Evolutionary conservation across 2,329 filamentous ascomycete species (phyloP).

Genomic region (Dactylellina cionopaga): DNA sequence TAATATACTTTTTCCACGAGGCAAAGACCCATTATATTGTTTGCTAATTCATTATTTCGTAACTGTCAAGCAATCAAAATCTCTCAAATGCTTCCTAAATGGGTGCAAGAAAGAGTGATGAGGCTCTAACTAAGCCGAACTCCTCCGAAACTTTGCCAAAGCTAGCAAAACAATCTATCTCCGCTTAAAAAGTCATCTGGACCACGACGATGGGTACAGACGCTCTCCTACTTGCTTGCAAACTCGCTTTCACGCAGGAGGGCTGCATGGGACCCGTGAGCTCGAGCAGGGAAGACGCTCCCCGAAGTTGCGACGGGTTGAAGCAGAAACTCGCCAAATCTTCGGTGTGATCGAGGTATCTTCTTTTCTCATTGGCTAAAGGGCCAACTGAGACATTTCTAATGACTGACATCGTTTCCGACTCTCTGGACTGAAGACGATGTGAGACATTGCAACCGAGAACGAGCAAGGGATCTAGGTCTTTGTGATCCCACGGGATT

Average conservation of each 20-base stretch:
- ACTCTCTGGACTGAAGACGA: conserved; percentile 37
- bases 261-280: conserved; percentile 41
- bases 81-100: no score
- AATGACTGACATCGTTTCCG: conserved; percentile 49
- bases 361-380: conserved; percentile 15
- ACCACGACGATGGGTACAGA: background rate
- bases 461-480: conserved; percentile 26
- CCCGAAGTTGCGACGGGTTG: conserved; percentile 47
- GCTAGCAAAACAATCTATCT: background rate
- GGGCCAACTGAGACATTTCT: conserved; percentile 31
- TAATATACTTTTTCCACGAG: no score
- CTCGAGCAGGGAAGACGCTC: conserved; percentile 36
- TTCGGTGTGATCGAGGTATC: conserved; percentile 27
- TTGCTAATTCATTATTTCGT: no score
- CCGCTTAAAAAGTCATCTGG: conserved; percentile 18
- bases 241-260: conserved; percentile 27
- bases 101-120: background rate
- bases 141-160: conserved; percentile 14
- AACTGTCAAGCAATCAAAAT: no score
- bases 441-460: conserved; percentile 51
- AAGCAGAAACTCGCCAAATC: conserved; percentile 41
- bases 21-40: no score
- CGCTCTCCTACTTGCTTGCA: background rate
- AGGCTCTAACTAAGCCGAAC: conserved; percentile 9
- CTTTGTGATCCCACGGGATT: conserved; percentile 50